Percentiles rank a stretch among this genome's conserved stretches.
These are phyloP conservation scores for Leersia perrieri DNA, from an alignment of 176 grass and related monocot species.

Conservation along the genomic window DNA sequence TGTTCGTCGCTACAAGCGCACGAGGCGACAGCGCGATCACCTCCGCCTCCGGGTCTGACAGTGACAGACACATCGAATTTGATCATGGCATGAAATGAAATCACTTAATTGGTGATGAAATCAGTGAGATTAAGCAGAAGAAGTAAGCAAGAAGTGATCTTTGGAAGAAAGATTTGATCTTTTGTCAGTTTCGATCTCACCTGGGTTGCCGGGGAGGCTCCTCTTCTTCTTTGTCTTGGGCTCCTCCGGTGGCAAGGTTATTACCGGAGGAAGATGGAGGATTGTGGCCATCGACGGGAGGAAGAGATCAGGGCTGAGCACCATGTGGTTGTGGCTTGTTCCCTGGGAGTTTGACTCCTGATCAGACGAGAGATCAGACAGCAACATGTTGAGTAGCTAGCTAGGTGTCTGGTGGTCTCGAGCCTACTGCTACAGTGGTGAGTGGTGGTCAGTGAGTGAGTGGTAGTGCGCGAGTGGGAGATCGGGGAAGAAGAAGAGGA, in stretches of 20 bases:
- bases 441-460: not conserved
- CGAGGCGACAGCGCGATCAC: conserved; percentile 90
- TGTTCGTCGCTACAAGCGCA: conserved; percentile 87
- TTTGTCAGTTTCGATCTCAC: conserved; percentile 32
- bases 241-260: no score
- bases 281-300: not conserved
- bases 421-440: not conserved
- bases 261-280: no score
- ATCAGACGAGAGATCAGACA: conserved; percentile 31
- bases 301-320: conserved; percentile 43
- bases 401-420: conserved; percentile 12
- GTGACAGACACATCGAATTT: no score
- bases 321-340: conserved; percentile 34
- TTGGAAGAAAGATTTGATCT: not conserved
- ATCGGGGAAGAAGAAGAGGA: not conserved
- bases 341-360: conserved; percentile 60
- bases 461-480: not conserved
- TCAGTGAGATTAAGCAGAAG: not conserved
- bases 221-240: conserved; percentile 76
- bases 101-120: no score
- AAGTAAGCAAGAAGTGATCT: not conserved
- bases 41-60: conserved; percentile 82
- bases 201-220: conserved; percentile 88
- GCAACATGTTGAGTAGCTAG: not conserved
- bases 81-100: not conserved